Conservation (phyloP, 306 rosid genomes). For the Cucurbita pepo region DNA sequence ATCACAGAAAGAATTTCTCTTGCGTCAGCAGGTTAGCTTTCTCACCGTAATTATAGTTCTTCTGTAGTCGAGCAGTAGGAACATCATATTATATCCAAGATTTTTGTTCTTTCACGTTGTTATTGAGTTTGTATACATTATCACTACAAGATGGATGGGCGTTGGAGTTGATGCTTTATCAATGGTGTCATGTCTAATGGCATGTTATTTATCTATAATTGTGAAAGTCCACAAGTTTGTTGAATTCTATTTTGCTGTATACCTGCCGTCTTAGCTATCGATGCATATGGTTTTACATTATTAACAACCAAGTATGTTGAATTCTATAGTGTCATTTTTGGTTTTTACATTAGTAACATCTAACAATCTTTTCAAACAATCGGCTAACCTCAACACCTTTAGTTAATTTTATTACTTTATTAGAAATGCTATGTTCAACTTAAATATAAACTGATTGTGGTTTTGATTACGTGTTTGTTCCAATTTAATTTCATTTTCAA, state of each 20-base stretch:
- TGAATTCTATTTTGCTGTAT: background rate
- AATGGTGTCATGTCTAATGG: background rate
- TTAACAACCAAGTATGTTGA: background rate
- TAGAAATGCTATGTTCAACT: background rate
- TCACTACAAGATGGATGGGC: background rate
- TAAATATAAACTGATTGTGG: background rate
- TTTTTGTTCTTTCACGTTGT: background rate
- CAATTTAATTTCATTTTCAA: background rate
- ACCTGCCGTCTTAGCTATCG: background rate
- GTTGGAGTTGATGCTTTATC: background rate
- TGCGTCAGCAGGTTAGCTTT: conserved; percentile 87
- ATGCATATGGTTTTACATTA: background rate
- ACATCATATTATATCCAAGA: background rate
- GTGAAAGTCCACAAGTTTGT: background rate
- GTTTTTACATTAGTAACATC: background rate
- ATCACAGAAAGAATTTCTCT: conserved; percentile 93
- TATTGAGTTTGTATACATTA: background rate
- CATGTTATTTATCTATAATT: background rate
- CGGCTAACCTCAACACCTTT: background rate
- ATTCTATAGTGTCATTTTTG: background rate
- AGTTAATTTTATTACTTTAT: background rate
- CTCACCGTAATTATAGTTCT: conserved; percentile 7
- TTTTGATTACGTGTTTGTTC: background rate
- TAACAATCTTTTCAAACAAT: background rate
- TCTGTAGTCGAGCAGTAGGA: background rate